Conservation (phyloP, 371 early-diverging fungal genomes). For the Capillidium rhysosporum region DNA sequence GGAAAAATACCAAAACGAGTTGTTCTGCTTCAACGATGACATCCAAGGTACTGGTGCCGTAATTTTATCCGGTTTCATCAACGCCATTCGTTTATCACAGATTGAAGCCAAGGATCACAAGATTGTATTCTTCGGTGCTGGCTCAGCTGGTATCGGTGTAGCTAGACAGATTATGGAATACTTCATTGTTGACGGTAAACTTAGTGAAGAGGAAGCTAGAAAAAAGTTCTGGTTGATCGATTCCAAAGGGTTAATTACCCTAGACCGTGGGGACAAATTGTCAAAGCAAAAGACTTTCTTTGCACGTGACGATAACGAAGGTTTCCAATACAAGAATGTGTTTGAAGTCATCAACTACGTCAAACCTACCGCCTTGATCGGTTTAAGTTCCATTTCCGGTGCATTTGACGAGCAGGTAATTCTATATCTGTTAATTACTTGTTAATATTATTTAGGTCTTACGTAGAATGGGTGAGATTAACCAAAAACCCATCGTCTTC, state of each 20-base stretch:
- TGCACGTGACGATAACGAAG: slow-evolving; percentile 55
- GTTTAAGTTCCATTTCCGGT: slow-evolving; percentile 50
- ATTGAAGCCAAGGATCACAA: slow-evolving; percentile 45
- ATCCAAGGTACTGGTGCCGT: slow-evolving; percentile 85
- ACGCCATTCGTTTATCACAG: slow-evolving; percentile 46
- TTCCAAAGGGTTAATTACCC: slow-evolving; percentile 61
- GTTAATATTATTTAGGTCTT: slow-evolving; percentile 11
- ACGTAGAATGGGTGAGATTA: slow-evolving; percentile 41
- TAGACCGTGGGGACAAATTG: slow-evolving; percentile 65
- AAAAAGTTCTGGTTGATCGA: slow-evolving; percentile 68
- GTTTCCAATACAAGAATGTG: slow-evolving; percentile 41
- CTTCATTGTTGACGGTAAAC: slow-evolving; percentile 37
- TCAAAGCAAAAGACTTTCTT: slow-evolving; percentile 63
- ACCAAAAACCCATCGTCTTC: slow-evolving; percentile 72
- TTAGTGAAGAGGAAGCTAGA: slow-evolving; percentile 49
- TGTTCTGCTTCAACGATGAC: slow-evolving; percentile 55
- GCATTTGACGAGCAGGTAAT: slow-evolving; percentile 39
- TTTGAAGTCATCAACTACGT: slow-evolving; percentile 52
- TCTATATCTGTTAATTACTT: not conserved
- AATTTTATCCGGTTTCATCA: slow-evolving; percentile 75
- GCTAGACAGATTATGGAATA: slow-evolving; percentile 62
- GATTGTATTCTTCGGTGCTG: slow-evolving; percentile 76
- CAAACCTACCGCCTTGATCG: slow-evolving; percentile 61
- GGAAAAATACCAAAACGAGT: slow-evolving; percentile 36
- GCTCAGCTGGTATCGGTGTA: slow-evolving; percentile 77